phyloP scores from a whole-genome alignment of 495 filamentous ascomycete genomes.

The Penicillium verhagenii region DNA sequence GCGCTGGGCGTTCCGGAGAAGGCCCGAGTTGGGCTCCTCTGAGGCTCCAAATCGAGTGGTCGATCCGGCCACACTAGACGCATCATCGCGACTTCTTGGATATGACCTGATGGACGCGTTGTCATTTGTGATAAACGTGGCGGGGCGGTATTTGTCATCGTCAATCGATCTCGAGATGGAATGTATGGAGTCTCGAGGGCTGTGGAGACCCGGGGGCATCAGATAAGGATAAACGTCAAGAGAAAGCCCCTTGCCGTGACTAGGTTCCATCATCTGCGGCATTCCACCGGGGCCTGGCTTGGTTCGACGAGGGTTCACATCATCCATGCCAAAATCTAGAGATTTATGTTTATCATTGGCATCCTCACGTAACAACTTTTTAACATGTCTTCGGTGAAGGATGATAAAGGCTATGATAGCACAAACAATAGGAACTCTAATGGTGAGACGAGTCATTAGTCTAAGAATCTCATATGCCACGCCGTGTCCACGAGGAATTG shows the following conservation, averaged over 20 bases:
- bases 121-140: constrained; percentile 58
- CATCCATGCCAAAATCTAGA: constrained; percentile 84
- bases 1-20: constrained; percentile 60
- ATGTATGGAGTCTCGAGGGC: constrained; percentile 80
- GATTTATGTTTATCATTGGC: constrained; percentile 84
- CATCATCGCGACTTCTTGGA: constrained; percentile 52
- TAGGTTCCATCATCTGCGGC: constrained; percentile 30
- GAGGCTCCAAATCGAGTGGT: constrained; percentile 37
- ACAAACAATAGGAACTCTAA: constrained; percentile 72
- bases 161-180: constrained; percentile 73
- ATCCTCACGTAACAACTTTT: constrained; percentile 76
- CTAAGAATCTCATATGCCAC: constrained; percentile 12
- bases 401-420: constrained; percentile 68
- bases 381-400: constrained; percentile 73
- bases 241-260: constrained; percentile 70
- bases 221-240: constrained; percentile 80
- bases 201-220: constrained; percentile 66
- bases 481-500: too few species aligned
- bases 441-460: background rate
- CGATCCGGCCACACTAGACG: constrained; percentile 62
- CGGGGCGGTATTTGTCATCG: constrained; percentile 84
- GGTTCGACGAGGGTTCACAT: constrained; percentile 35
- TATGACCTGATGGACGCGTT: constrained; percentile 55
- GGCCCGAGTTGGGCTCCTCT: constrained; percentile 58
- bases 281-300: constrained; percentile 19